phyloP scores from a whole-genome alignment of 2,329 filamentous ascomycete genomes.

The Rhinocladiella similis region DNA sequence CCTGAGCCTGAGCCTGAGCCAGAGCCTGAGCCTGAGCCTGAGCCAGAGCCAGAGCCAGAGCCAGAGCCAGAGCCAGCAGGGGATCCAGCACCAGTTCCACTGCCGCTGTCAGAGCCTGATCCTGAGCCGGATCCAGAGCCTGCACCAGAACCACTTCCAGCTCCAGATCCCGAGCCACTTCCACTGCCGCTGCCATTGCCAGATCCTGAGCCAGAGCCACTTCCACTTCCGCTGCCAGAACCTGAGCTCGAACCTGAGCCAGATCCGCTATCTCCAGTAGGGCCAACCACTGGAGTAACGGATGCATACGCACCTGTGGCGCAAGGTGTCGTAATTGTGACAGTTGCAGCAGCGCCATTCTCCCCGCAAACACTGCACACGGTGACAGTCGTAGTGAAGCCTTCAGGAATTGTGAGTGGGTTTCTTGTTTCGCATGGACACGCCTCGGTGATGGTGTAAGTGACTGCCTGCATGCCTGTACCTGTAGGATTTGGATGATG shows the following conservation, averaged over 20 bases:
- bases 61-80: slow-evolving; percentile 5
- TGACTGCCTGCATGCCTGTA: slow-evolving; percentile 25
- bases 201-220: slow-evolving; percentile 18
- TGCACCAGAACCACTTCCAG: slow-evolving; percentile 14
- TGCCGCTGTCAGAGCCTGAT: slow-evolving; percentile 4
- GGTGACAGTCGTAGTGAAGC: slow-evolving; percentile 28
- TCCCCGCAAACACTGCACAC: slow-evolving; percentile 22
- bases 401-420: slow-evolving; percentile 18
- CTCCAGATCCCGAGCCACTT: background rate
- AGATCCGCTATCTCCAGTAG: slow-evolving; percentile 11
- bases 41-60: slow-evolving; percentile 7
- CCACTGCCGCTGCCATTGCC: slow-evolving; percentile 18
- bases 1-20: slow-evolving; percentile 12
- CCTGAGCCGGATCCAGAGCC: slow-evolving; percentile 8
- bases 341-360: slow-evolving; percentile 22
- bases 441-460: slow-evolving; percentile 36
- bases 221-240: background rate
- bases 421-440: slow-evolving; percentile 29
- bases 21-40: slow-evolving; percentile 18
- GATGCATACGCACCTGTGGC: slow-evolving; percentile 26
- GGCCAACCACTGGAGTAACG: slow-evolving; percentile 18
- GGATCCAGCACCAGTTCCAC: slow-evolving; percentile 16
- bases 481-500: slow-evolving; percentile 29
- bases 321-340: slow-evolving; percentile 28
- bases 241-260: slow-evolving; percentile 1